A percentile compares a stretch with the other conserved stretches of the same genome.
phyloP scores from a whole-genome alignment of 176 grass and related monocot genomes.

The Cenchrus americanus region DNA sequence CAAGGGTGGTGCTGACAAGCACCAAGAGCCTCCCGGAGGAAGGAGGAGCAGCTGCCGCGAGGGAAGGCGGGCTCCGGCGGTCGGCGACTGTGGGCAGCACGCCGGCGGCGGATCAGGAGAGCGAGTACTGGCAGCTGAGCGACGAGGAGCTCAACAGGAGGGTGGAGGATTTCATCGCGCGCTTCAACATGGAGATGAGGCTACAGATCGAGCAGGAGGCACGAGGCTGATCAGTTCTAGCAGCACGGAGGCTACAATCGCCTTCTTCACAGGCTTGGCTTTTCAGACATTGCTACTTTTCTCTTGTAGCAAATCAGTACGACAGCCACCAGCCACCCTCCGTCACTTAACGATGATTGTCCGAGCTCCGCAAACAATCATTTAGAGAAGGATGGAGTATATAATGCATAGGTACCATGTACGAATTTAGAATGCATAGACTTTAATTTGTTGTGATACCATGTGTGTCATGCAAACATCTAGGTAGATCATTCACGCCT shows the following conservation, averaged over 20 bases:
- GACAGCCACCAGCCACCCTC: too few relatives aligned
- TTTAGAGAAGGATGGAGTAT: too few relatives aligned
- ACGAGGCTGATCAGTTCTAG: not conserved
- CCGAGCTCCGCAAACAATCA: too few relatives aligned
- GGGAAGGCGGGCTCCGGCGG: slow-evolving; percentile 28
- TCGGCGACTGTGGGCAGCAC: slow-evolving; percentile 30
- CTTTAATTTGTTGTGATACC: too few relatives aligned
- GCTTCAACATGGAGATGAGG: slow-evolving; percentile 80
- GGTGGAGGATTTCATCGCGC: slow-evolving; percentile 87
- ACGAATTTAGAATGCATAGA: too few relatives aligned
- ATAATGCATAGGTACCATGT: too few relatives aligned
- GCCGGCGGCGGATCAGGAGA: slow-evolving; percentile 26
- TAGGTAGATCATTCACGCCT: too few relatives aligned
- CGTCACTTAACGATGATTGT: too few relatives aligned
- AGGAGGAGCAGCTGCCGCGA: not conserved
- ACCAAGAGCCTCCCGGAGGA: slow-evolving; percentile 9
- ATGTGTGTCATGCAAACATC: too few relatives aligned
- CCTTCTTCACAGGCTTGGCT: too few relatives aligned
- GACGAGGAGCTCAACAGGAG: slow-evolving; percentile 84
- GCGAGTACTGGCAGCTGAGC: slow-evolving; percentile 61
- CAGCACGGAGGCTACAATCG: not conserved
- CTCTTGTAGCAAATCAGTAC: too few relatives aligned
- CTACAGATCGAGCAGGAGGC: slow-evolving; percentile 53
- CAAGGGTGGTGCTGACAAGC: not conserved
- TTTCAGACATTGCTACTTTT: too few relatives aligned